phyloP scores from a whole-genome alignment of 345 rosid genomes.

The Lepidium aucheri region DNA sequence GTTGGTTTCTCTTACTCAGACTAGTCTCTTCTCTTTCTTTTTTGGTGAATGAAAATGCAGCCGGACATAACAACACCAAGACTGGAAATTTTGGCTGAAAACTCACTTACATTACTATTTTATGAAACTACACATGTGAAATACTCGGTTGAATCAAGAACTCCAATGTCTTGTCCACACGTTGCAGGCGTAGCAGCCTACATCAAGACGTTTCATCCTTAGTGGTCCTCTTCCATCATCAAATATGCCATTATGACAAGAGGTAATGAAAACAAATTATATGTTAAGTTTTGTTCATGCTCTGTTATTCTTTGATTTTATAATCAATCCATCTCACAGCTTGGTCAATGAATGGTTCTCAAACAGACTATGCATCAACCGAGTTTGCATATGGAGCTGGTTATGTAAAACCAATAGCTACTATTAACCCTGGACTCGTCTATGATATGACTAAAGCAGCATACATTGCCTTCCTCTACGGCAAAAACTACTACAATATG shows the following conservation, averaged over 20 bases:
- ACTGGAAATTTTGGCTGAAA: slow-evolving; percentile 34
- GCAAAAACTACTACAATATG: slow-evolving; percentile 21
- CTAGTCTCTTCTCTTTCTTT: neutral
- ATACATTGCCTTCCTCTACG: slow-evolving; percentile 34
- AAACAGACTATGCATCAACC: neutral
- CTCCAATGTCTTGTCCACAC: slow-evolving; percentile 53
- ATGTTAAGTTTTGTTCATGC: neutral
- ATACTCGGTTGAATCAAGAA: slow-evolving; percentile 33
- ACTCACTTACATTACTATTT: slow-evolving; percentile 7
- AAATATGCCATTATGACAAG: slow-evolving; percentile 52
- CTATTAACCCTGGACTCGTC: slow-evolving; percentile 31
- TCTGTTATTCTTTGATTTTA: neutral
- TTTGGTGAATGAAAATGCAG: slow-evolving; percentile 11
- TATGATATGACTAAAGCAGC: slow-evolving; percentile 25
- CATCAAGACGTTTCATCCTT: slow-evolving; percentile 31
- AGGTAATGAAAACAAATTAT: slow-evolving; percentile 19
- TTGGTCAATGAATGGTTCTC: slow-evolving; percentile 22
- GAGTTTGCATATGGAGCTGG: slow-evolving; percentile 51
- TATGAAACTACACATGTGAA: slow-evolving; percentile 8
- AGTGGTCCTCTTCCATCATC: slow-evolving; percentile 51
- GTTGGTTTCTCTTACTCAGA: neutral
- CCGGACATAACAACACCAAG: slow-evolving; percentile 42
- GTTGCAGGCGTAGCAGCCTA: slow-evolving; percentile 36
- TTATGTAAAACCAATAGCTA: slow-evolving; percentile 36
- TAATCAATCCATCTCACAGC: slow-evolving; percentile 15